phyloP scores from a whole-genome alignment of 2,329 filamentous ascomycete species.

The Arthrocladium fulminans region DNA sequence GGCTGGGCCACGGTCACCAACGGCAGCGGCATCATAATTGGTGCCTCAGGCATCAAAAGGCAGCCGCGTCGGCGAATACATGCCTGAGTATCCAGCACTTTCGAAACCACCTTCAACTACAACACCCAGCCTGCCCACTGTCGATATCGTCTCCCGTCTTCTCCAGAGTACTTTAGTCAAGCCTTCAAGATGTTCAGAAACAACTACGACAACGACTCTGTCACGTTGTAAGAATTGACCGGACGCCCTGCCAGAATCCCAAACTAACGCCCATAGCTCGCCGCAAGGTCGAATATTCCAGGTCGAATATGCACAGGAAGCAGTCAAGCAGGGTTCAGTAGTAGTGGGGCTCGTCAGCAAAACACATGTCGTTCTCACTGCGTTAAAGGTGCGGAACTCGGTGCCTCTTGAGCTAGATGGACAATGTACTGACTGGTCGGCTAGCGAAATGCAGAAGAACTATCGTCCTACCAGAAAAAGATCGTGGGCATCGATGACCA shows the following conservation, averaged over 20 bases:
- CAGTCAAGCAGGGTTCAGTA: conserved; percentile 94
- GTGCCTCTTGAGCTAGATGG: conserved; percentile 1
- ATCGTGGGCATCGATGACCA: conserved; percentile 94
- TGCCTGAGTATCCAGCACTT: not conserved
- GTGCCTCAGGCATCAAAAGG: conserved; percentile 1
- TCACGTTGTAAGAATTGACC: conserved; percentile 72
- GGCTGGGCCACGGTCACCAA: not conserved
- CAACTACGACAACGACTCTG: conserved; percentile 99
- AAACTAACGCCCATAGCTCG: conserved; percentile 53
- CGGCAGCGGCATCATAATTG: not conserved
- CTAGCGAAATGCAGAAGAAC: conserved; percentile 95
- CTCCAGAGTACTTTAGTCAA: too few relatives aligned
- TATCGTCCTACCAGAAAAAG: conserved; percentile 99
- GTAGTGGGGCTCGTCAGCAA: conserved; percentile 97
- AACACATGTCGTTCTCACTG: conserved; percentile 91
- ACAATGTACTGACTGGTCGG: conserved; percentile 8
- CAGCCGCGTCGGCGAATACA: not conserved
- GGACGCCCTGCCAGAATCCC: conserved; percentile 5
- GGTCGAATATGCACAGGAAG: conserved; percentile 97
- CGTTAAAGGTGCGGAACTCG: conserved; percentile 68
- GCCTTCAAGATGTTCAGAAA: conserved; percentile 82
- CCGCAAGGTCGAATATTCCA: conserved; percentile 99
- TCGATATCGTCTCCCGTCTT: not conserved
- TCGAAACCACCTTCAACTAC: not conserved
- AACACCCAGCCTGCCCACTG: not conserved